Evolutionary conservation across 345 rosid genomes (phyloP), one percentile per base, ranked within the genome.

Genomic region (Hibiscus trionum): DNA sequence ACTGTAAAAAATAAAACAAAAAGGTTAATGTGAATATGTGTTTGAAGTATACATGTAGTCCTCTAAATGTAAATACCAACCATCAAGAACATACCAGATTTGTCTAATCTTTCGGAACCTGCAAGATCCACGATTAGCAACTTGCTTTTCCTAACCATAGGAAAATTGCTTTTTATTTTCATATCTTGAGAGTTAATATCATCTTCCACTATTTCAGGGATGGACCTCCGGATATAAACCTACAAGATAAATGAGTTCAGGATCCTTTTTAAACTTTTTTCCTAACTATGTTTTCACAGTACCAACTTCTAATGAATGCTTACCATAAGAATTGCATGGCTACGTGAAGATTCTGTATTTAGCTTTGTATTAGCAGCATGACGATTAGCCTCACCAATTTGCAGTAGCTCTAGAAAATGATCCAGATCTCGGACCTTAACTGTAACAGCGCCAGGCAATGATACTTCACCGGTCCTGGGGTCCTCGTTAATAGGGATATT

Each of bases 301-400:
- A 7, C 69, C 29, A 73, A 60, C 11, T 55, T 59, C 61, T 61
- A 47, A 33, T 15, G 42, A 60, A 73, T 72, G 46, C 86, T 63
- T 77, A 90, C 98, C 91, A 83, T 84, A 63, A 94, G 88, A 86
- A 94, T 87, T 62, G 98, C 96, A 80, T 94, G 98, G 79, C 98
- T 94, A 61, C 97, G 96, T 21, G 98, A 94, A 77, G 98, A 94
- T 84, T 93, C 98, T n/a, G 97, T 87, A 80, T 93, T 91, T 75
- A 85, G 85, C 82, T 86, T 93, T 75, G 98, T 93, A 72, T 91
- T 91, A 26, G 98, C 94, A 7, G 91, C 90, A 84, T 85, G 84
- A 10, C 96, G 97, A 79, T 94, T 91, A 70, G 89, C 78, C 83
- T 94, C 96, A 4, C 96, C 98, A 19, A 84, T 83, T 83, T 87